Evolutionary conservation across 2,329 filamentous ascomycete genomes (phyloP), one percentile per base, ranked within the genome.

Genomic region (Chaetomium sp.): DNA sequence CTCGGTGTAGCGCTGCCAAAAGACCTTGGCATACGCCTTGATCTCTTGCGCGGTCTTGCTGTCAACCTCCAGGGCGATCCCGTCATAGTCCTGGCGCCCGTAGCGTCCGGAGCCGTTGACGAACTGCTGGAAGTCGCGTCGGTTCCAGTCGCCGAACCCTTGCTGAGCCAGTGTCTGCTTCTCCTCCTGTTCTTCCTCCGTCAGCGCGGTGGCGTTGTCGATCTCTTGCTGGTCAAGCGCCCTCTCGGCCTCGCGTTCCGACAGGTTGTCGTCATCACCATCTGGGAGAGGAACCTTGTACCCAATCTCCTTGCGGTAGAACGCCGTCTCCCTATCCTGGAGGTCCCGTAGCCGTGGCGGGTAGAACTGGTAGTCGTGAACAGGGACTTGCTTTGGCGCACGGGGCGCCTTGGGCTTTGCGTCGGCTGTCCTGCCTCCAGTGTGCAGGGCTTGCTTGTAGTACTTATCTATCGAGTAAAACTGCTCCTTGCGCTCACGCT

Each of bases 391-490:
- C 73, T 95, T 96, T 0, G 94, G 94, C 8, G 94, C 90, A 54
- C 91, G 85, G n/a, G 94, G 95, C 19, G 94, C 89, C 73, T 96
- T 96, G 7, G 92, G 91, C 71, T 96, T 96, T 33, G 88, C 81
- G 59, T 96, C 91, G 41, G 89, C 85, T 32, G 85, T 86, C 46
- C 85, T 81, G 38, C 86, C 84, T 71, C 90, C 85, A 52, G 89
- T 94, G 38, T 82, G 80, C 67, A 99, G 81, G 8, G 91, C 89
- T 66, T 95, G 86, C 62, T 92, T 87, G 74, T 97, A 99, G 74
- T 99, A 99, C 71, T 96, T 95, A 70, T 99, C 95, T 76, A 99
- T 96, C 0, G 92, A 96, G 70, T 99, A 99, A 5, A 90, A 91
- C 69, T 96, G 91, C 68, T 97, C 92, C 72, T 97, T 99, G 66